These are phyloP conservation scores for Xylariaceae sp. DNA, from an alignment of 2,329 filamentous ascomycete genomes.

Conservation along the genomic window DNA sequence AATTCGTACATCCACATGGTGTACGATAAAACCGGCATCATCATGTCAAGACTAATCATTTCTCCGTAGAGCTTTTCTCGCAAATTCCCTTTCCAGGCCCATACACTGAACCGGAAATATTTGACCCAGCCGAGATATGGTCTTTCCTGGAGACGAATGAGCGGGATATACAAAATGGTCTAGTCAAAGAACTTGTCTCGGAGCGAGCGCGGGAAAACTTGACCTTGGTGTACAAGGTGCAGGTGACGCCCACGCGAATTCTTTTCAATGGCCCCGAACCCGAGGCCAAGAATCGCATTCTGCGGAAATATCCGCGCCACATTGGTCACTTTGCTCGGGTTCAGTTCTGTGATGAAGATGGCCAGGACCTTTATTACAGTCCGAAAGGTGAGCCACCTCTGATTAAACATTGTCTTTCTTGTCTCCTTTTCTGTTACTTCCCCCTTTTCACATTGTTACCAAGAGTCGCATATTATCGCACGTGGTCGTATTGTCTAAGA, in stretches of 20 bases:
- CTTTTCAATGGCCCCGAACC: conserved; percentile 56
- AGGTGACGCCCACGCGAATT: conserved; percentile 56
- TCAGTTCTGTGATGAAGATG: conserved; percentile 69
- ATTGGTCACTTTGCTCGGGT: conserved; percentile 64
- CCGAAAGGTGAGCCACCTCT: conserved; percentile 27
- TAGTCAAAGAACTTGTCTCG: conserved; percentile 24
- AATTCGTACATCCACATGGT: neutral
- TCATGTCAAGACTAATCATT: neutral
- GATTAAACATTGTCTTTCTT: neutral
- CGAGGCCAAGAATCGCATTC: conserved; percentile 64
- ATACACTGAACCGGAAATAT: conserved; percentile 40
- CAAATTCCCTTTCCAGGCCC: conserved; percentile 52
- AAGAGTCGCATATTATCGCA: no score
- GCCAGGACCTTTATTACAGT: conserved; percentile 56
- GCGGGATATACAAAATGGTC: conserved; percentile 29
- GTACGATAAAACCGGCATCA: neutral
- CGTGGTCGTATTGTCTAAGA: neutral
- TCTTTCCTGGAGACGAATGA: conserved; percentile 40
- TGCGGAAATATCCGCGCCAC: conserved; percentile 58
- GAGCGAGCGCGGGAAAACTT: conserved; percentile 37
- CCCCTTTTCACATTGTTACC: no score
- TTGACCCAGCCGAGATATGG: conserved; percentile 30
- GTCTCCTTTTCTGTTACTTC: neutral
- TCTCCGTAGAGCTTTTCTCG: conserved; percentile 36
- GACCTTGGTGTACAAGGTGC: conserved; percentile 48